A percentile compares a stretch with the other conserved stretches of the same genome.
Evolutionary conservation across 2,329 filamentous ascomycete genomes (phyloP).

Genomic region (Colletotrichum kahawae): DNA sequence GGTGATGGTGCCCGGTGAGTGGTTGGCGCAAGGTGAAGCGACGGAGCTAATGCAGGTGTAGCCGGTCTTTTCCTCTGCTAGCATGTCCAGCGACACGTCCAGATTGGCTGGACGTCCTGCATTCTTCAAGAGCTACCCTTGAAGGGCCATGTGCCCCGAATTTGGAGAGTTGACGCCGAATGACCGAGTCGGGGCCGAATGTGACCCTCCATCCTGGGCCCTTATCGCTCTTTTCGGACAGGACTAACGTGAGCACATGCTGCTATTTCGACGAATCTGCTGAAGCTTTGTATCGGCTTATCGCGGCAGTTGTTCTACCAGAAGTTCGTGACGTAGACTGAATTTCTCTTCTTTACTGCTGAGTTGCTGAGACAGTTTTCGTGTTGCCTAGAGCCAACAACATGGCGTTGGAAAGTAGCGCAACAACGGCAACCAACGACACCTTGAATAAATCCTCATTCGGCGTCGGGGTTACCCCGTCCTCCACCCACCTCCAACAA

Average conservation of each 20-base stretch:
- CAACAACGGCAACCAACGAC: neutral
- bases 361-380: neutral
- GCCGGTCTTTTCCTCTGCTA: neutral
- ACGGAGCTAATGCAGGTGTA: slow-evolving; percentile 20
- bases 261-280: neutral
- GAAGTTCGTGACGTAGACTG: neutral
- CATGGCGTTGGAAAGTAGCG: neutral
- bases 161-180: neutral
- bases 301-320: neutral
- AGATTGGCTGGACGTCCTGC: neutral
- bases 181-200: slow-evolving; percentile 17
- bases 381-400: neutral
- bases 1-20: slow-evolving; percentile 7
- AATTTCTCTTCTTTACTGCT: neutral
- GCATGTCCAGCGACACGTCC: neutral
- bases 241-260: slow-evolving; percentile 8
- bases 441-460: neutral
- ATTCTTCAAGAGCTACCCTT: neutral
- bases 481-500: neutral
- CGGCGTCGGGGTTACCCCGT: neutral
- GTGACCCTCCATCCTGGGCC: neutral
- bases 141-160: slow-evolving; percentile 7
- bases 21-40: neutral
- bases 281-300: neutral
- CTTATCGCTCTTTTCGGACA: neutral